Conservation (phyloP, 495 filamentous ascomycete genomes). For the Podospora tetraspora region DNA sequence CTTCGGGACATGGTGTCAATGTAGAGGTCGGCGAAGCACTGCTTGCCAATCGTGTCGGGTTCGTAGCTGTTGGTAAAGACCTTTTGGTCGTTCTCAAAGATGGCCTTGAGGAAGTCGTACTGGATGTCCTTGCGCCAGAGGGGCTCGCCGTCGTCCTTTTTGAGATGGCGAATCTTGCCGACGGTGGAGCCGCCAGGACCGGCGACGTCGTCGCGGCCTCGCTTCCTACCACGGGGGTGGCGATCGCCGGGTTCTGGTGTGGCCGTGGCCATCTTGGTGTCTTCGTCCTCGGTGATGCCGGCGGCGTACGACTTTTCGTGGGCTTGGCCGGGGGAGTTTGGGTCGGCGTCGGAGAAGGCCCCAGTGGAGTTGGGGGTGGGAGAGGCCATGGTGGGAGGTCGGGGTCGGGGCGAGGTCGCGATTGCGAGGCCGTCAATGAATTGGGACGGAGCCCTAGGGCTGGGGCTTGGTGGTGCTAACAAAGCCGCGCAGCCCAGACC, state of each 20-base stretch:
- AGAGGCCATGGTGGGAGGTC: constrained; percentile 26
- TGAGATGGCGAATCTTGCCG: constrained; percentile 90
- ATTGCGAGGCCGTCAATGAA: background rate
- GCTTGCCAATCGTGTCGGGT: constrained; percentile 58
- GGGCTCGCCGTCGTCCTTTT: constrained; percentile 95
- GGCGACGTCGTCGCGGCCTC: constrained; percentile 31
- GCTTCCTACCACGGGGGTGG: constrained; percentile 31
- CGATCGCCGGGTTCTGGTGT: constrained; percentile 32
- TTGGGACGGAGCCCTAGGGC: background rate
- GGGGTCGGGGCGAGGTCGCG: background rate
- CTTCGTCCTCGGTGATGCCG: constrained; percentile 31
- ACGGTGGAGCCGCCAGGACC: constrained; percentile 45
- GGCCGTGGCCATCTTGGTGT: constrained; percentile 28
- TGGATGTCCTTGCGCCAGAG: constrained; percentile 98
- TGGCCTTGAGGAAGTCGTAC: constrained; percentile 83
- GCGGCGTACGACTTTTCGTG: constrained; percentile 34
- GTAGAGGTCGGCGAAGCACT: constrained; percentile 93
- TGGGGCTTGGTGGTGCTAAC: background rate
- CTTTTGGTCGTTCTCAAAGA: constrained; percentile 80
- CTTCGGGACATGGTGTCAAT: constrained; percentile 98
- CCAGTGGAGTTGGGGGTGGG: constrained; percentile 29
- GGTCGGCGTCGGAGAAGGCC: constrained; percentile 26
- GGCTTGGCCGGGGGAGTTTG: constrained; percentile 28
- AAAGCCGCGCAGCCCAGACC: background rate
- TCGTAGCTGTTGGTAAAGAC: constrained; percentile 86